Percentiles rank a stretch among this genome's conserved stretches.
phyloP scores from a whole-genome alignment of 345 rosid species.

The Aurinia saxatilis region DNA sequence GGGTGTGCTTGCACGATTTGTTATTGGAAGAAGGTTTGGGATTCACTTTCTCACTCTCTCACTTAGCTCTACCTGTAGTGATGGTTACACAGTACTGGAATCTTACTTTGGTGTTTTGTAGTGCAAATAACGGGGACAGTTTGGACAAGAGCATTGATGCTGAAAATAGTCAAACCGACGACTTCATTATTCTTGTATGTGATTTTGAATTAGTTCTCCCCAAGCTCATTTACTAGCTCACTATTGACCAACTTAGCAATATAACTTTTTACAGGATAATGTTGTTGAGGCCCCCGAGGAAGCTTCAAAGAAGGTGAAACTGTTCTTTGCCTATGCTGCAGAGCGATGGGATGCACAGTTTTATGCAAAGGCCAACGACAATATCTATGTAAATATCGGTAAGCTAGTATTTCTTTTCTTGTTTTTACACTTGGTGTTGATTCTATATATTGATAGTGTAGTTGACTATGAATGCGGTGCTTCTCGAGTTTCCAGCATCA shows the following conservation, averaged over 20 bases:
- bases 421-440: too few relatives aligned
- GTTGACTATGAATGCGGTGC: background rate
- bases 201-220: background rate
- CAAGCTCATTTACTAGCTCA: background rate
- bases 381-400: conserved; percentile 72
- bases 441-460: background rate
- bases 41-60: conserved; percentile 4
- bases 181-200: conserved; percentile 69
- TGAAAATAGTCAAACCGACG: conserved; percentile 59
- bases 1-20: conserved; percentile 71
- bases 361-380: conserved; percentile 74
- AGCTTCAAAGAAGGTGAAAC: conserved; percentile 48
- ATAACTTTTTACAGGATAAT: conserved; percentile 39
- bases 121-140: conserved; percentile 64
- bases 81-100: background rate
- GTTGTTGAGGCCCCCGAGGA: conserved; percentile 57
- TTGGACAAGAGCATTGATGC: conserved; percentile 50
- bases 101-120: conserved; percentile 20
- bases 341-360: conserved; percentile 82
- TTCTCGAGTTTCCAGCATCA: background rate
- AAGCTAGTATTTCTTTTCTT: too few relatives aligned
- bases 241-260: background rate
- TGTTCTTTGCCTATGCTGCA: conserved; percentile 55
- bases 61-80: background rate
- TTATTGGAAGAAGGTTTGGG: conserved; percentile 88